Evolutionary conservation across 2,329 filamentous ascomycete genomes (phyloP), one percentile per base, ranked within the genome.

Genomic region (Penicillium decumbens): DNA sequence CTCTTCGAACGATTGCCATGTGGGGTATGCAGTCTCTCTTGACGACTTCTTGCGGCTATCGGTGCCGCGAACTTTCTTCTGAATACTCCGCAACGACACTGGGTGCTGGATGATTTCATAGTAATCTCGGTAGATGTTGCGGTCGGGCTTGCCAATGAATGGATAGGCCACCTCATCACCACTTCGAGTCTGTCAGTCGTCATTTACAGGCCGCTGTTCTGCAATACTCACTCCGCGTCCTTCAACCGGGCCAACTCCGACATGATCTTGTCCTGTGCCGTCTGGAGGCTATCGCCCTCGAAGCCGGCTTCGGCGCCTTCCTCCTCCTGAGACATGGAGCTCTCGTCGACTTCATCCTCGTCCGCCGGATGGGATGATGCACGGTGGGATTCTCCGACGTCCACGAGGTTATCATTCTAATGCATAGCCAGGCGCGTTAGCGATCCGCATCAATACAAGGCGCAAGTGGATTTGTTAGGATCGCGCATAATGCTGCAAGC

Each of bases 181-280:
- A 54, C 71, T 77, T 24, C 24, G 20, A 13, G n/a, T 15, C 7
- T 18, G 23, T 49, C 25, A 49, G 46, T 12, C 23, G 10, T 40
- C 10, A 28, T 43, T 15, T 7, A 25, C 3, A 33, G 18, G 40
- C 27, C 28, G 44, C 9, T 15, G 29, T 18, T 23, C 33, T 15
- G 45, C 67, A 10, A 92, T 77, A 38, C 54, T 53, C 43, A 61
- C 58, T 61, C 57, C 7, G 43, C 43, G 39, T 61, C 58, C 23
- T 54, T 59, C 13, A 61, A 49, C 43, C 52, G 47, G 6, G 52
- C 42, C 53, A 92, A 69, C 59, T 92, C 88, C 47, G 85, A 81
- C 3, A 95, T 75, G 49, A 95, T 82, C 73, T 89, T 89, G 59
- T 95, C 88, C 65, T 95, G 89, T 0, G 89, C 90, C 63, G 90